A percentile compares a stretch with the other conserved stretches of the same genome.
phyloP scores from a whole-genome alignment of 164 flowering plant genomes.

The Aristolochia californica region DNA sequence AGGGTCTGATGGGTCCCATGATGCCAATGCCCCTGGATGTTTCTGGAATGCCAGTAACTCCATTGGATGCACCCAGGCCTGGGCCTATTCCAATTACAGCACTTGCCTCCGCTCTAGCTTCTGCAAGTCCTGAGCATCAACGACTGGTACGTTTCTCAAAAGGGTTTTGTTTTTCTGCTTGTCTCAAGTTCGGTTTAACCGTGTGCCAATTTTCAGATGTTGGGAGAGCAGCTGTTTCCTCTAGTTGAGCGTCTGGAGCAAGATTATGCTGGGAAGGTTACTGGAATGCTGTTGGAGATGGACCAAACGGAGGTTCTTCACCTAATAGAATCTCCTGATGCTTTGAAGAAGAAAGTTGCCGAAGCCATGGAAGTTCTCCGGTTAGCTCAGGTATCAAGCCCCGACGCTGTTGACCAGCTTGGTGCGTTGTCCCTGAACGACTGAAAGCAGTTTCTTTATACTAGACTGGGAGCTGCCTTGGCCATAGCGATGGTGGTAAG shows the following conservation, averaged over 20 bases:
- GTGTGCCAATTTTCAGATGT: slow-evolving; percentile 29
- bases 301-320: slow-evolving; percentile 73
- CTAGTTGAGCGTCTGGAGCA: slow-evolving; percentile 52
- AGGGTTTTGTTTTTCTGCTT: background rate
- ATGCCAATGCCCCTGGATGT: slow-evolving; percentile 41
- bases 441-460: slow-evolving; percentile 7
- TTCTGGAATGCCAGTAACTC: slow-evolving; percentile 27
- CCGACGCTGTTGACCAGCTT: slow-evolving; percentile 36
- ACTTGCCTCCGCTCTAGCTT: slow-evolving; percentile 58
- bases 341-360: slow-evolving; percentile 50
- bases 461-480: background rate
- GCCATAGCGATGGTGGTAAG: background rate
- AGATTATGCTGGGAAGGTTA: slow-evolving; percentile 45
- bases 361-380: slow-evolving; percentile 63
- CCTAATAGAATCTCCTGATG: slow-evolving; percentile 67
- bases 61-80: slow-evolving; percentile 28
- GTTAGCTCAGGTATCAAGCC: slow-evolving; percentile 13
- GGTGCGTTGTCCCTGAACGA: slow-evolving; percentile 30
- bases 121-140: slow-evolving; percentile 49
- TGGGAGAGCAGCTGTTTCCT: slow-evolving; percentile 67
- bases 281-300: slow-evolving; percentile 78
- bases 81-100: slow-evolving; percentile 36
- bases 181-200: background rate
- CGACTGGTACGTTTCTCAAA: slow-evolving; percentile 24
- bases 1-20: slow-evolving; percentile 40